Conservation (phyloP, 768 basidiomycete species). For the Boletus tylopilopsis region DNA sequence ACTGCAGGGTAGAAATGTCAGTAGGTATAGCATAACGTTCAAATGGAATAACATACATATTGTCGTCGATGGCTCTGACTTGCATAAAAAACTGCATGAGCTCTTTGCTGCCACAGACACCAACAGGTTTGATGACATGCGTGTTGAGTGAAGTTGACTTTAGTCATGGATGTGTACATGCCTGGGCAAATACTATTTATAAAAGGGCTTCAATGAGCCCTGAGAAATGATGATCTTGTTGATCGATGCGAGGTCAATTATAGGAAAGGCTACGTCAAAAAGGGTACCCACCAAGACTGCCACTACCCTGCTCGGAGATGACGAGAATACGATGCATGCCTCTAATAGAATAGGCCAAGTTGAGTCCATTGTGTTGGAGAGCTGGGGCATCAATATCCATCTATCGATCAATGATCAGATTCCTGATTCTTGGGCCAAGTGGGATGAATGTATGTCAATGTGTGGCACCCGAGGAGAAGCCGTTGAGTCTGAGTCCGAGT, state of each 20-base stretch:
- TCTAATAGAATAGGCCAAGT: conserved; percentile 31
- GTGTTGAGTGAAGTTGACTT: conserved; percentile 56
- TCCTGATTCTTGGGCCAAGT: not conserved
- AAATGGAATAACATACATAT: conserved; percentile 32
- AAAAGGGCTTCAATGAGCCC: conserved; percentile 42
- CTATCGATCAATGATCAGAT: conserved; percentile 5
- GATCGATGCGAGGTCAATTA: conserved; percentile 35
- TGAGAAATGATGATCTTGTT: conserved; percentile 63
- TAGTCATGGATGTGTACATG: conserved; percentile 51
- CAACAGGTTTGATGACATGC: conserved; percentile 45
- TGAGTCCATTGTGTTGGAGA: conserved; percentile 10
- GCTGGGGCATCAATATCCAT: conserved; percentile 12
- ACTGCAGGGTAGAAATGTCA: conserved; percentile 3
- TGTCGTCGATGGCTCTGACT: conserved; percentile 35
- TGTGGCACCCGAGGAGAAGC: not conserved
- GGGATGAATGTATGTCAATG: not conserved
- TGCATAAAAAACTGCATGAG: conserved; percentile 44
- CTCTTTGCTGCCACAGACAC: conserved; percentile 54
- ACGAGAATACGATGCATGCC: conserved; percentile 55
- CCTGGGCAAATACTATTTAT: conserved; percentile 47
- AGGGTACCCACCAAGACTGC: conserved; percentile 44
- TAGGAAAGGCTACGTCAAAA: too few relatives aligned
- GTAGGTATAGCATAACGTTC: not conserved
- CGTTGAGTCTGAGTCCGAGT: conserved; percentile 11
- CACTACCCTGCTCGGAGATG: conserved; percentile 46